phyloP scores from a whole-genome alignment of 352 stramenopile genomes.

The Phytopythium chamaehyphon region DNA sequence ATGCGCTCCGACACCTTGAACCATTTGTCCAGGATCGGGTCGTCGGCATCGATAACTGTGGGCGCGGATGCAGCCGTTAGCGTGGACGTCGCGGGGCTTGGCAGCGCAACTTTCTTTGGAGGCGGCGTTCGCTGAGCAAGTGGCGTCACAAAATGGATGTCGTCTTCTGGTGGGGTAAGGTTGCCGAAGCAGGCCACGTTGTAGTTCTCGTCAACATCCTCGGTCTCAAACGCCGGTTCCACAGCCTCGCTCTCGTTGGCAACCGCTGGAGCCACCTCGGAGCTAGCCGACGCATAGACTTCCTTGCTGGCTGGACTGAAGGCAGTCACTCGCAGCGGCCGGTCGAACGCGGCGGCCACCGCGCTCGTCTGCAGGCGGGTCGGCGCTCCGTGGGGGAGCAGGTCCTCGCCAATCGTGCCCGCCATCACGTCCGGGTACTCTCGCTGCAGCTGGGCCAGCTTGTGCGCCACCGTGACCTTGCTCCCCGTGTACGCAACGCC shows the following conservation, averaged over 20 bases:
- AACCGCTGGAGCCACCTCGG: too few relatives aligned
- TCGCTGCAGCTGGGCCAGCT: not conserved
- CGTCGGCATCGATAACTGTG: not conserved
- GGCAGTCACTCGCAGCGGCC: not conserved
- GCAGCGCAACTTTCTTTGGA: not conserved
- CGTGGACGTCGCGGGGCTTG: not conserved
- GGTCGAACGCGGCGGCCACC: not conserved
- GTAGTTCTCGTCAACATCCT: not conserved
- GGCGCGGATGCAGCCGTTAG: too few relatives aligned
- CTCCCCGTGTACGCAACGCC: not conserved
- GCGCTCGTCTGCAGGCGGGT: not conserved
- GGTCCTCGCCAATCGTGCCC: not conserved
- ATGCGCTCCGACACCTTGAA: constrained; percentile 8
- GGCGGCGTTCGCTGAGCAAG: too few relatives aligned
- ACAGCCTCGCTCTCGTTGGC: too few relatives aligned
- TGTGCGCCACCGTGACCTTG: not conserved
- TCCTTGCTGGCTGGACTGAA: too few relatives aligned
- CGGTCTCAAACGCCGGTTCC: too few relatives aligned
- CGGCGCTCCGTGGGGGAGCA: not conserved
- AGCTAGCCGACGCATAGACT: too few relatives aligned
- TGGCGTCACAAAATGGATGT: not conserved
- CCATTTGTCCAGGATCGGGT: not conserved
- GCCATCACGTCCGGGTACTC: not conserved
- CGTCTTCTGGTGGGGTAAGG: constrained; percentile 3
- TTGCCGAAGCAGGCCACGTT: too few relatives aligned